Base-by-base conservation (phyloP, 371 early-diverging fungal species). In the Actinomortierella wolfii region DNA sequence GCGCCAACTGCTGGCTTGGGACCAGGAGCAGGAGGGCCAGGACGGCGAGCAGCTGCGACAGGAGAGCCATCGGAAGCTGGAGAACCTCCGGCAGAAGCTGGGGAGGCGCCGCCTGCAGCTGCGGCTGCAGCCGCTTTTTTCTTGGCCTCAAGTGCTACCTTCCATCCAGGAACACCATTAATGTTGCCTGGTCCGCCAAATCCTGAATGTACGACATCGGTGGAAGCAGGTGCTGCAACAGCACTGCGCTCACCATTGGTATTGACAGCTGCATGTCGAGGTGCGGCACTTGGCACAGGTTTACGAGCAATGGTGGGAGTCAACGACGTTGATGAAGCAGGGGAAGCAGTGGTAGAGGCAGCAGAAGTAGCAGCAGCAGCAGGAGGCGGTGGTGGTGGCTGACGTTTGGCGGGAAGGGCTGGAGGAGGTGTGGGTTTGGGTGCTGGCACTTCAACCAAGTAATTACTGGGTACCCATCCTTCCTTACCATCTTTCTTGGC, bases 391-490 rank as follows among this genome's bases (percentile, higher is more conserved):
- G 81, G 56, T 20, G 83, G 83, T 21, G 79, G 68, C 39, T 80
- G 77, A 15, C 83, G 79, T 49, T 79, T 79, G 11, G 81, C 78
- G 9, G 83, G 83, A 8, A 81, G 79, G 4, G 83, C 79, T 24
- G 85, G 86, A 18, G 86, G 81, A 7, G 85, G 83, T 21, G 84
- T 67, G 1, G 87, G 78, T 23, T 69, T 64, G n/a, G 80, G 74
- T 0, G 83, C 78, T 11, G 69, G 71, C 15, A 78, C 67, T 47
- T 86, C 87, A 49, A 86, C 92, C 44, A 93, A 64, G 65, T 93
- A 93, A 68, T 92, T 92, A 61, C 89, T 90, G 29, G 94, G 94
- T 11, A 92, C 89, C 94, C 93, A 93, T 24, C 92, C 92, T 76
- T 92, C 87, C 55, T 81, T 78, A 29, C 89, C 91, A 52, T 86